Evolutionary conservation across 805 yeast species (phyloP), one percentile per base, ranked within the genome.

Genomic region (Spathaspora boniae): DNA sequence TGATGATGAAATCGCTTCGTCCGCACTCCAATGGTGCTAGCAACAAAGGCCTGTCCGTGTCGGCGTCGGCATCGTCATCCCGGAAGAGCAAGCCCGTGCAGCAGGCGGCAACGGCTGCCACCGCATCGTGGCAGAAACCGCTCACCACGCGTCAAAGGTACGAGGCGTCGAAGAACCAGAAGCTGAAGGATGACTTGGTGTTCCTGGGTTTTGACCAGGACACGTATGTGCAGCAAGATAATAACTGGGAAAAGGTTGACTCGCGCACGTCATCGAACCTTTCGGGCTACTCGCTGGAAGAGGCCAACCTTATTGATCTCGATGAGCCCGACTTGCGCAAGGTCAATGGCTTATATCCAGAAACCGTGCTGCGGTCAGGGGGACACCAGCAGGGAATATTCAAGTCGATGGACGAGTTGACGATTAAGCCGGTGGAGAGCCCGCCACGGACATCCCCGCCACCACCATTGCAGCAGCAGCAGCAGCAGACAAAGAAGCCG

Each of bases 141-240:
- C 19, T 36, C 16, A 33, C 29, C 9, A 4, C 29, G 4, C 26
- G 22, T 9, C 36, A 32, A 24, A 25, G 27, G 27, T 32, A 8
- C 20, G 36, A 32, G 27, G 17, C 19, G 23, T 21, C 39, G 16
- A 36, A 19, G 21, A 30, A 34, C n/a, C 34, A 30, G 22, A 36
- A 17, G 18, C 28, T 33, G 12, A 29, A 31, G n/a, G 53, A 51
- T 9, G 50, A 50, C 21, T 54, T 51, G 16, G 41, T 53, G 27
- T 67, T 68, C 40, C 55, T 52, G 20, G 71, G 65, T 41, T 65
- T 65, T 29, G 71, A 66, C 45, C 71, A 67, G 41, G 64, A 56
- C 21, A 32, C 36, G 5, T 32, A 32, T 24, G 18, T 20, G 11
- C 22, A 12, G 7, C 20, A 16, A 16, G 34, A 16, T n/a, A 18